Evolutionary conservation across 225 moss, liverwort and hornwort genomes (phyloP), one percentile per base, ranked within the genome.

Genomic region (Bryoerythrophyllum caledonicum): DNA sequence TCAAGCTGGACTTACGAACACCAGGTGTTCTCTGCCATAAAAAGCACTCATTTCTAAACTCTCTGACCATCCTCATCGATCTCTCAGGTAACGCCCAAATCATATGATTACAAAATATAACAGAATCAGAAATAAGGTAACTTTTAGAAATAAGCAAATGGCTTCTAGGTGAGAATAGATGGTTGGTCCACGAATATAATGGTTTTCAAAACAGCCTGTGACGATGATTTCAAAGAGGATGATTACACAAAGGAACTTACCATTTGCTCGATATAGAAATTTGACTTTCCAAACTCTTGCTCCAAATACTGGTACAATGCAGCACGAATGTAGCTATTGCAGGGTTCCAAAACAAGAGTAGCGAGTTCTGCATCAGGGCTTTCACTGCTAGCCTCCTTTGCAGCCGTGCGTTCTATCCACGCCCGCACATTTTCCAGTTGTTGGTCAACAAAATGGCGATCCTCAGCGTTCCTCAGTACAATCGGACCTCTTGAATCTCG

Each of bases 241-340:
- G 52, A 60, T 25, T 19, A 61, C 62, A 76, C 20, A 4, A 60
- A 75, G 40, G 60, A 65, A 66, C 76, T 17, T 81, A 88, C 88
- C 81, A 88, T 5, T 9, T 76, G 81, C 51, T 90, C 85, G 38
- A 85, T 73, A 79, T 71, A 90, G 73, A 87, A 90, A 57, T 85
- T 70, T 20, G 86, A 81, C 79, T 85, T 90, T 43, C 87, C 84
- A 68, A 82, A 90, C 74, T 86, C 82, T 67, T 90, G 84, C 68
- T 85, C 84, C 80, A 90, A 75, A 61, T 83, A 76, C 68, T 90
- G 87, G 82, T 83, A 85, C 11, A 90, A 75, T 76, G 84, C 87
- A 65, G 85, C 87, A 54, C 85, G 85, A 65, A 90, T 76, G 68
- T 90, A 90, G 72, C 87, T 87, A 71, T 90, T 87, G 62, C 74